phyloP scores from a whole-genome alignment of 257 asterid species.

The Capsicum chinense region DNA sequence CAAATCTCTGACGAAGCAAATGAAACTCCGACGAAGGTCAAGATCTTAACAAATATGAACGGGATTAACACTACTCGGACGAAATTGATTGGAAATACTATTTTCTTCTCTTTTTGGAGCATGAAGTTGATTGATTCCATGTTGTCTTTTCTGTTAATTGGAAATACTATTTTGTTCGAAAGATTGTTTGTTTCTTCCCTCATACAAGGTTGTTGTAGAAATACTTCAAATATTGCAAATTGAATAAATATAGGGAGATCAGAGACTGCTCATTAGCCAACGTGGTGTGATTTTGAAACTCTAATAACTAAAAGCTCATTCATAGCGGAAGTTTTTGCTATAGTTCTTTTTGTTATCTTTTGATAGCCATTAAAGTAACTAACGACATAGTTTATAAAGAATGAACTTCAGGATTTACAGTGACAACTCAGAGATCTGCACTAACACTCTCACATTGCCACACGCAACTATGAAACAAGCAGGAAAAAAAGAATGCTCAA shows the following conservation, averaged over 20 bases:
- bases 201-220: background rate
- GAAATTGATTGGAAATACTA: too few relatives aligned
- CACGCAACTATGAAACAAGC: background rate
- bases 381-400: background rate
- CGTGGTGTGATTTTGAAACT: background rate
- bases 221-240: background rate
- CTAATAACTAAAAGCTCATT: background rate
- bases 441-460: slow-evolving; percentile 3
- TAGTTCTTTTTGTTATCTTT: background rate
- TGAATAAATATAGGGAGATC: background rate
- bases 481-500: too few relatives aligned
- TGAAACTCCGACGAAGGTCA: too few relatives aligned
- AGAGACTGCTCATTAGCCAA: background rate
- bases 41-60: too few relatives aligned
- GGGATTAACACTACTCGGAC: too few relatives aligned
- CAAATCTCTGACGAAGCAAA: too few relatives aligned
- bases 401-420: background rate
- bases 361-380: background rate
- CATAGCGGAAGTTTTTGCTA: background rate
- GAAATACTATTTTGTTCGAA: background rate
- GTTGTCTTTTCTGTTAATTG: background rate
- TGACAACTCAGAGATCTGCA: background rate
- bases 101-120: background rate
- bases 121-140: background rate
- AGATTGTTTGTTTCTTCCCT: background rate